A percentile compares a stretch with the other conserved stretches of the same genome.
Conservation (phyloP, 495 filamentous ascomycete species). For the Tuber indicum region DNA sequence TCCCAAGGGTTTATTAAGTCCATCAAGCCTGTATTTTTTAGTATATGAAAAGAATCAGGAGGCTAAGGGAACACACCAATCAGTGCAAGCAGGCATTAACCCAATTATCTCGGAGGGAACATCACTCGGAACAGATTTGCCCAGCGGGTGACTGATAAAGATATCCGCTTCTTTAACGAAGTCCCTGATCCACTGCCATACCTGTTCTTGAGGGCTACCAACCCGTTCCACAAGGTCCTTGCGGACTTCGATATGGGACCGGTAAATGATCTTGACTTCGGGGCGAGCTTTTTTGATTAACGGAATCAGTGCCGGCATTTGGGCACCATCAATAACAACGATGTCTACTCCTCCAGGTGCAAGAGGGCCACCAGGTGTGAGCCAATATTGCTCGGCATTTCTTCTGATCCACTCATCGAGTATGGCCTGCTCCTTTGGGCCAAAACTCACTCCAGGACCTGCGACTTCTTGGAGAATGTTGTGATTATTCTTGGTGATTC, state of each 20-base stretch:
- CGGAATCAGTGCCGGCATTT: conserved; percentile 77
- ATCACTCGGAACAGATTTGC: conserved; percentile 62
- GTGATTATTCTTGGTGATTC: conserved; percentile 84
- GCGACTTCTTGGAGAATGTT: conserved; percentile 86
- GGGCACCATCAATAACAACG: conserved; percentile 77
- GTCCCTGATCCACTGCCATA: conserved; percentile 72
- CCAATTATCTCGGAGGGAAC: conserved; percentile 62
- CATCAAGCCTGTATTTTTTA: conserved; percentile 59
- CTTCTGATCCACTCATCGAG: conserved; percentile 69
- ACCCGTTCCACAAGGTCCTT: conserved; percentile 58
- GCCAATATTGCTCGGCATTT: conserved; percentile 74
- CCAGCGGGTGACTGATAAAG: conserved; percentile 80
- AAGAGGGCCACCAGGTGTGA: conserved; percentile 62
- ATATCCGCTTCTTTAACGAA: conserved; percentile 64
- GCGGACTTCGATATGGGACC: conserved; percentile 79
- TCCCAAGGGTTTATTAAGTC: conserved; percentile 71
- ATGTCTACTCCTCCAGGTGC: conserved; percentile 76
- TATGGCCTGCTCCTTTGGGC: conserved; percentile 50
- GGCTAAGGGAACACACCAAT: conserved; percentile 52
- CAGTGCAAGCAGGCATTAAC: conserved; percentile 77
- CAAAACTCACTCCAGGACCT: conserved; percentile 55
- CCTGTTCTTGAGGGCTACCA: conserved; percentile 63
- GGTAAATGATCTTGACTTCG: conserved; percentile 71
- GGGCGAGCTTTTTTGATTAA: conserved; percentile 63
- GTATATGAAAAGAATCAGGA: not conserved